Percentiles rank a stretch among this genome's conserved stretches.
Evolutionary conservation across 2,329 filamentous ascomycete species (phyloP).

Genomic region (Talaromyces sp.): DNA sequence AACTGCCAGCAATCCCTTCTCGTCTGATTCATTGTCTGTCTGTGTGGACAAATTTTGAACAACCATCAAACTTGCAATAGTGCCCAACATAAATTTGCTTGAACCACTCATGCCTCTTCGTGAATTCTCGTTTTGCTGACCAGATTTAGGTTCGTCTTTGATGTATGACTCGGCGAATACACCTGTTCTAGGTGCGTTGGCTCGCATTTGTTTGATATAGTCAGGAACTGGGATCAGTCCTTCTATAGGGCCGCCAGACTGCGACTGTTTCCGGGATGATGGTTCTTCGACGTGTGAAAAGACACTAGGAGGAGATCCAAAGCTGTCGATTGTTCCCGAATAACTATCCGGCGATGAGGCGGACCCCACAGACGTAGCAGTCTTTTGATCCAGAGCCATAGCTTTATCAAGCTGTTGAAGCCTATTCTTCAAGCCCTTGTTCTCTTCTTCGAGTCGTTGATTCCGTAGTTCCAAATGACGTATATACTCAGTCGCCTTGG

Average conservation of each 20-base stretch:
- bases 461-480: constrained; percentile 89
- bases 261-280: constrained; percentile 25
- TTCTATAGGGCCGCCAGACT: constrained; percentile 31
- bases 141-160: constrained; percentile 21
- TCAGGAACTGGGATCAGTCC: constrained; percentile 42
- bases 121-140: constrained; percentile 34
- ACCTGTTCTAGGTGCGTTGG: constrained; percentile 27
- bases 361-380: constrained; percentile 29
- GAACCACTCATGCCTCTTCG: constrained; percentile 47
- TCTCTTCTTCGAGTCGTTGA: constrained; percentile 74
- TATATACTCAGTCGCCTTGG: constrained; percentile 96
- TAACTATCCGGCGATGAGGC: constrained; percentile 38
- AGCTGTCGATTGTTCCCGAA: constrained; percentile 30
- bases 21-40: constrained; percentile 57
- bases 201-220: constrained; percentile 37
- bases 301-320: constrained; percentile 34
- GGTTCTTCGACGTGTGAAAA: constrained; percentile 34
- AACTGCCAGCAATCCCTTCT: constrained; percentile 62
- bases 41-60: constrained; percentile 71
- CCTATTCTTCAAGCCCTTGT: constrained; percentile 69
- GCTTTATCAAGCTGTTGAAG: constrained; percentile 73
- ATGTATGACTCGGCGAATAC: constrained; percentile 37
- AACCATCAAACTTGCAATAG: constrained; percentile 86
- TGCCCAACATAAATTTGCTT: constrained; percentile 85
- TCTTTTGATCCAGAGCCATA: constrained; percentile 36